These are phyloP conservation scores for Pseudomonodictys pantanalensis DNA, from an alignment of 495 filamentous ascomycete species.

Conservation along the genomic window DNA sequence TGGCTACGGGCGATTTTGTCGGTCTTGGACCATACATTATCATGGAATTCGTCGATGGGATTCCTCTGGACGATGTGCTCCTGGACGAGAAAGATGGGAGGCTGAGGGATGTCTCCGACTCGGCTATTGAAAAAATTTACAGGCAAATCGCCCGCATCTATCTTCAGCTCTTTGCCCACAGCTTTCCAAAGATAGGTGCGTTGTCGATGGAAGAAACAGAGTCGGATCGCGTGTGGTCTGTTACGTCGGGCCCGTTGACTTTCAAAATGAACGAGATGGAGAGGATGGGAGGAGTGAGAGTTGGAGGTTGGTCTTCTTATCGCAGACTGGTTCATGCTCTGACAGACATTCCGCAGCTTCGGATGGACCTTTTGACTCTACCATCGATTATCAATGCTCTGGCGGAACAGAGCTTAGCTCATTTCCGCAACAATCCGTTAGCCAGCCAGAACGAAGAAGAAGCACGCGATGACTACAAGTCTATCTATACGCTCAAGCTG, in stretches of 20 bases:
- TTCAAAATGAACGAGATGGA: slow-evolving; percentile 15
- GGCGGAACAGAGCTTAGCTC: not conserved
- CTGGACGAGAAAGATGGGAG: slow-evolving; percentile 1
- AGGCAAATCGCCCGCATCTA: slow-evolving; percentile 6
- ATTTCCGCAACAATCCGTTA: not conserved
- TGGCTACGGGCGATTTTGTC: not conserved
- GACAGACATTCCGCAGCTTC: not conserved
- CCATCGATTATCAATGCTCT: not conserved
- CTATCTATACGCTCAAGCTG: slow-evolving; percentile 1
- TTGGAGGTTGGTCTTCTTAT: not conserved
- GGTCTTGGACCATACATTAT: slow-evolving; percentile 7
- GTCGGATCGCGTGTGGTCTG: slow-evolving; percentile 5
- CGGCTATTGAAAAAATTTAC: not conserved
- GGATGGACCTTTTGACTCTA: not conserved
- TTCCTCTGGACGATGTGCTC: not conserved
- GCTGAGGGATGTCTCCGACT: not conserved
- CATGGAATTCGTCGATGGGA: slow-evolving; percentile 4
- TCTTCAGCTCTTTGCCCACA: slow-evolving; percentile 2
- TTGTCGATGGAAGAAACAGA: not conserved
- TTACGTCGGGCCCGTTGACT: slow-evolving; percentile 7
- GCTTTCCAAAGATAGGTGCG: slow-evolving; percentile 3
- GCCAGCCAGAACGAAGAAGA: not conserved
- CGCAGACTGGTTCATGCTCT: not conserved
- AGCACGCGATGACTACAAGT: not conserved
- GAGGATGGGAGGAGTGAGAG: not conserved